A percentile compares a stretch with the other conserved stretches of the same genome.
Evolutionary conservation across 148 eudicot species (phyloP).

Genomic region (Chenopodium album): DNA sequence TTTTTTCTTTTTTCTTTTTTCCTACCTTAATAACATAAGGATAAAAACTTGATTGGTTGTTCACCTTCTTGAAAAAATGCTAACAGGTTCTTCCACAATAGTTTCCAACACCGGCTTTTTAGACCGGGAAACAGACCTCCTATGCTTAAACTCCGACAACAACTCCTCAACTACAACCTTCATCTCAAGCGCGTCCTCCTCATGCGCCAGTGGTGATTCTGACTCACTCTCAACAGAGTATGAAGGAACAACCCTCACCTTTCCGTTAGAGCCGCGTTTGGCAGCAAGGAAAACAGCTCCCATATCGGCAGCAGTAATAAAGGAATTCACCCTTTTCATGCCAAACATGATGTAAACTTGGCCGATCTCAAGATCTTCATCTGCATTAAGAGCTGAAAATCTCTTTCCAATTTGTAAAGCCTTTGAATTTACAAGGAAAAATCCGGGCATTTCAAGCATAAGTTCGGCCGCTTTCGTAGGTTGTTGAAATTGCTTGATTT

Average conservation of each 20-base stretch:
- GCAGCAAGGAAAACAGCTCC: constrained; percentile 61
- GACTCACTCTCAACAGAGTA: constrained; percentile 19
- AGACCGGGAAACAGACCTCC: constrained; percentile 62
- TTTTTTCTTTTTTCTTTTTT: neutral
- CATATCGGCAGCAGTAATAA: constrained; percentile 66
- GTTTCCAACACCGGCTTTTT: constrained; percentile 91
- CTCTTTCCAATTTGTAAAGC: constrained; percentile 55
- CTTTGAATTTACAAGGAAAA: constrained; percentile 52
- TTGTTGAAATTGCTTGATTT: constrained; percentile 50
- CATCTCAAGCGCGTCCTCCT: neutral
- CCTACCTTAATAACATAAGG: neutral
- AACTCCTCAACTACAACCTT: constrained; percentile 53
- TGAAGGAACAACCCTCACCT: constrained; percentile 55
- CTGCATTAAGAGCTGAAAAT: constrained; percentile 70
- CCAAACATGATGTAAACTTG: constrained; percentile 62
- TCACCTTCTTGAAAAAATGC: constrained; percentile 40
- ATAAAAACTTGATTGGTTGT: neutral
- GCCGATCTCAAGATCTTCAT: constrained; percentile 70
- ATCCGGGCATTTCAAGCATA: constrained; percentile 72
- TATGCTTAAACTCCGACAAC: constrained; percentile 48
- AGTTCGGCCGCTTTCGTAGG: constrained; percentile 70
- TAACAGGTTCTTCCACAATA: constrained; percentile 70
- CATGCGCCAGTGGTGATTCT: constrained; percentile 16
- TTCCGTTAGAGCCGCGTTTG: constrained; percentile 32
- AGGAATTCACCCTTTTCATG: constrained; percentile 65